Conservation (phyloP, 768 basidiomycete genomes). For the Tricholoma matsutake region DNA sequence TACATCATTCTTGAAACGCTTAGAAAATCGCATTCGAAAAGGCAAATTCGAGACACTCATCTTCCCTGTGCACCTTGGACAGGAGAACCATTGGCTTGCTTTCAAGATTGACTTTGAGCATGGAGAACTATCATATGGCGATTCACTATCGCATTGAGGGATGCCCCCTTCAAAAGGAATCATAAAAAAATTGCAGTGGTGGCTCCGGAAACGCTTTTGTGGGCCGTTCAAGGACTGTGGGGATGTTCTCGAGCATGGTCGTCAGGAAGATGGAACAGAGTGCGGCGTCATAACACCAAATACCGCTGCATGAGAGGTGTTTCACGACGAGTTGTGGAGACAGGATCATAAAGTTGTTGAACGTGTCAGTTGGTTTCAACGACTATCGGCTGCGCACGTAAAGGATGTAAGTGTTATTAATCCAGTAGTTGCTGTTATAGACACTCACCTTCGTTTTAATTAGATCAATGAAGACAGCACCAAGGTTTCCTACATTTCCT, state of each 20-base stretch:
- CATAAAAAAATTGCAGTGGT: conserved; percentile 7
- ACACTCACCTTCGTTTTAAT: too few relatives aligned
- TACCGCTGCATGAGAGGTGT: conserved; percentile 4
- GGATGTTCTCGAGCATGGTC: conserved; percentile 5
- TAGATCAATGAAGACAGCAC: neutral
- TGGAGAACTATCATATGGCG: conserved; percentile 1
- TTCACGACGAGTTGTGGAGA: conserved; percentile 3
- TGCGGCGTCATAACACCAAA: conserved; percentile 6
- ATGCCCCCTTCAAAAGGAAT: neutral
- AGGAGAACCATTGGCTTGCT: conserved; percentile 4
- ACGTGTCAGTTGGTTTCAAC: conserved; percentile 2
- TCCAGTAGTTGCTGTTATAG: too few relatives aligned
- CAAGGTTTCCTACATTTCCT: neutral
- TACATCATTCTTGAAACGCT: conserved; percentile 1
- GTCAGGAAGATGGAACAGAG: conserved; percentile 7
- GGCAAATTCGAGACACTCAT: neutral
- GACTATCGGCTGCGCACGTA: neutral
- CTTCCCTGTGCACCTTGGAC: neutral
- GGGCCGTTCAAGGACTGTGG: neutral
- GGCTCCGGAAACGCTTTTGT: conserved; percentile 5
- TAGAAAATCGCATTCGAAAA: conserved; percentile 1
- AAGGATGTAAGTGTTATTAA: neutral
- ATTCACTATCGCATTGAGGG: neutral
- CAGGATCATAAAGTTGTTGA: neutral
- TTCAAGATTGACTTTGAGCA: conserved; percentile 5